A percentile compares a stretch with the other conserved stretches of the same genome.
Evolutionary conservation across 2,329 filamentous ascomycete genomes (phyloP).

Genomic region (Penicillium sp.): DNA sequence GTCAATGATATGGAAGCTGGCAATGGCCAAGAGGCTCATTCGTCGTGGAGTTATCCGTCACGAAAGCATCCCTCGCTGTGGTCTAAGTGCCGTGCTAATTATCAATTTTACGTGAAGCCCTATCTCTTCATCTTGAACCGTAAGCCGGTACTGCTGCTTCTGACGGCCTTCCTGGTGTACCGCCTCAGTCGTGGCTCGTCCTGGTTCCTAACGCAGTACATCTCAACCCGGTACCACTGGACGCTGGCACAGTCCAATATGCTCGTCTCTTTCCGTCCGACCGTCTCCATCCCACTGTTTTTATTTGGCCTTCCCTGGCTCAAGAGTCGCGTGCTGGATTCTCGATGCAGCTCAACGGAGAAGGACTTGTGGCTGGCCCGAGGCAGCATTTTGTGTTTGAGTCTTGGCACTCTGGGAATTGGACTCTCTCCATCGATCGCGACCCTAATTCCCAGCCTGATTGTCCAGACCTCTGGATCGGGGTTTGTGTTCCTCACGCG

Average conservation of each 20-base stretch:
- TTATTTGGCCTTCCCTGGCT: conserved; percentile 46
- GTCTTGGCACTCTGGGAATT: conserved; percentile 47
- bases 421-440: conserved; percentile 45
- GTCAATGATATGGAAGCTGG: conserved; percentile 18
- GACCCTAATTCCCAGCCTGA: conserved; percentile 45
- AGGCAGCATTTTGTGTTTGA: conserved; percentile 45
- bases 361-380: conserved; percentile 50
- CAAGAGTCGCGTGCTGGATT: conserved; percentile 32
- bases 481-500: conserved; percentile 49
- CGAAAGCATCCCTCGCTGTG: conserved; percentile 14
- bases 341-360: conserved; percentile 38
- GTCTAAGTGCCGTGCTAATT: conserved; percentile 14
- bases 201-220: conserved; percentile 51
- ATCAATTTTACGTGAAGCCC: conserved; percentile 33
- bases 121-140: conserved; percentile 44
- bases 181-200: conserved; percentile 49
- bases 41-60: conserved; percentile 17
- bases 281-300: conserved; percentile 49
- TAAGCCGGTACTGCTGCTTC: conserved; percentile 42
- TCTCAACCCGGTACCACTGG: conserved; percentile 52
- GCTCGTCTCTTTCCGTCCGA: conserved; percentile 48
- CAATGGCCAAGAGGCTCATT: conserved; percentile 13
- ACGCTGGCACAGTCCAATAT: conserved; percentile 45
- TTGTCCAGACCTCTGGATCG: conserved; percentile 50
- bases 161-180: conserved; percentile 49